phyloP scores from a whole-genome alignment of 768 basidiomycete genomes.

The Amanita jacksonii region DNA sequence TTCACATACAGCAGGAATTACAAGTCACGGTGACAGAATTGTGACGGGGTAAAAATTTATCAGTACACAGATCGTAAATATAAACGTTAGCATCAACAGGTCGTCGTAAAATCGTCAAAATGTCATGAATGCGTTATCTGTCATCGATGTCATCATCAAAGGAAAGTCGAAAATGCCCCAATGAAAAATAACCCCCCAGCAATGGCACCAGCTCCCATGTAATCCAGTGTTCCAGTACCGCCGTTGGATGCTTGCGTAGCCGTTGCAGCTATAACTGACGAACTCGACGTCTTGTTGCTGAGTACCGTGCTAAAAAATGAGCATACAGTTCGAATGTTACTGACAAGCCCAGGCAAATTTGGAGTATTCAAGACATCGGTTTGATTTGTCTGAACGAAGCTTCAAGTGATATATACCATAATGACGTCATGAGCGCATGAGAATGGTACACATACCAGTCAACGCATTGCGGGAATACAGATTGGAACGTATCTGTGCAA shows the following conservation, averaged over 20 bases:
- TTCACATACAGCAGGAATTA: too few relatives aligned
- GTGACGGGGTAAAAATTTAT: too few relatives aligned
- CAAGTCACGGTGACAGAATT: too few relatives aligned
- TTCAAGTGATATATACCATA: constrained; percentile 40
- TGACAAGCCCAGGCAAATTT: constrained; percentile 38
- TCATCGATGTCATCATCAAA: not conserved
- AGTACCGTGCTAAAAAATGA: constrained; percentile 40
- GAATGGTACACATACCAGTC: constrained; percentile 41
- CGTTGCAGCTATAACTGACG: constrained; percentile 13
- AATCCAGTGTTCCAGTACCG: constrained; percentile 3
- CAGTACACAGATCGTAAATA: too few relatives aligned
- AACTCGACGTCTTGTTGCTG: constrained; percentile 25
- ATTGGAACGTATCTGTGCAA: constrained; percentile 39
- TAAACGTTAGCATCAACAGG: too few relatives aligned
- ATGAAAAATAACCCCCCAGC: not conserved
- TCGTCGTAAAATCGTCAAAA: not conserved
- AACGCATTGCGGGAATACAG: constrained; percentile 52
- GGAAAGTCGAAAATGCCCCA: too few relatives aligned
- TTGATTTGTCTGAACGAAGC: constrained; percentile 17
- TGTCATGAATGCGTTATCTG: not conserved
- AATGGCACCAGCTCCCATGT: not conserved
- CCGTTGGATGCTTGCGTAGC: constrained; percentile 18
- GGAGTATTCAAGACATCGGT: constrained; percentile 36
- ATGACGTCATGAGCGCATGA: not conserved
- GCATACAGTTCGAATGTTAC: constrained; percentile 43